These are phyloP conservation scores for Auriscalpium orientale DNA, from an alignment of 768 basidiomycete species.

Conservation along the genomic window DNA sequence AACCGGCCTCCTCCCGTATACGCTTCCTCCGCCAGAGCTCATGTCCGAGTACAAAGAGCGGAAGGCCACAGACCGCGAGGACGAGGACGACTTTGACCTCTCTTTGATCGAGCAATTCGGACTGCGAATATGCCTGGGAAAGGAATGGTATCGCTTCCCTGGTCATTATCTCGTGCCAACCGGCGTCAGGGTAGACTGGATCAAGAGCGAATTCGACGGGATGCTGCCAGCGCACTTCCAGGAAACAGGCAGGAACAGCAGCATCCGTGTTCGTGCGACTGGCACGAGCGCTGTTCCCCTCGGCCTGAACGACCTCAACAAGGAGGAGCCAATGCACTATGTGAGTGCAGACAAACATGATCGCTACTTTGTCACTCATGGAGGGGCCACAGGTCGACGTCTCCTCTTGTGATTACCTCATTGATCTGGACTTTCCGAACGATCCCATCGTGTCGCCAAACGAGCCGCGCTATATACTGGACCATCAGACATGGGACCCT, in stretches of 20 bases:
- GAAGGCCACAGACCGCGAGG: conserved; percentile 28
- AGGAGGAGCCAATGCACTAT: conserved; percentile 69
- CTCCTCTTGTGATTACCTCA: conserved; percentile 76
- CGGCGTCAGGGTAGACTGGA: conserved; percentile 74
- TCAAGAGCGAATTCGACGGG: conserved; percentile 89
- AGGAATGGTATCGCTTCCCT: conserved; percentile 96
- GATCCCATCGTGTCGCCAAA: conserved; percentile 45
- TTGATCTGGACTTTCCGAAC: conserved; percentile 82
- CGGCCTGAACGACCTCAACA: conserved; percentile 84
- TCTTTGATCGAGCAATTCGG: conserved; percentile 60
- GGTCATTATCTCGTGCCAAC: conserved; percentile 84
- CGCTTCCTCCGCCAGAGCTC: conserved; percentile 35
- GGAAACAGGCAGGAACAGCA: conserved; percentile 23
- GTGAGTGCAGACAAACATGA: conserved; percentile 38
- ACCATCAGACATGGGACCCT: conserved; percentile 68
- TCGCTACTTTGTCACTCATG: neutral
- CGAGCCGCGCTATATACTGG: conserved; percentile 77
- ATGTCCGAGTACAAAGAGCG: conserved; percentile 23
- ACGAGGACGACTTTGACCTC: conserved; percentile 50
- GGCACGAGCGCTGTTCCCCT: conserved; percentile 54
- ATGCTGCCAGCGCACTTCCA: conserved; percentile 81
- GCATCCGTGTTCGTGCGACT: conserved; percentile 45
- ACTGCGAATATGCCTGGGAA: conserved; percentile 77
- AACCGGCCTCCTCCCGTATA: conserved; percentile 52
- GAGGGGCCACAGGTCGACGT: conserved; percentile 48